Evolutionary conservation across 1,139 yeast genomes (phyloP), one percentile per base, ranked within the genome.

Genomic region (Hansenula lynferdii): DNA sequence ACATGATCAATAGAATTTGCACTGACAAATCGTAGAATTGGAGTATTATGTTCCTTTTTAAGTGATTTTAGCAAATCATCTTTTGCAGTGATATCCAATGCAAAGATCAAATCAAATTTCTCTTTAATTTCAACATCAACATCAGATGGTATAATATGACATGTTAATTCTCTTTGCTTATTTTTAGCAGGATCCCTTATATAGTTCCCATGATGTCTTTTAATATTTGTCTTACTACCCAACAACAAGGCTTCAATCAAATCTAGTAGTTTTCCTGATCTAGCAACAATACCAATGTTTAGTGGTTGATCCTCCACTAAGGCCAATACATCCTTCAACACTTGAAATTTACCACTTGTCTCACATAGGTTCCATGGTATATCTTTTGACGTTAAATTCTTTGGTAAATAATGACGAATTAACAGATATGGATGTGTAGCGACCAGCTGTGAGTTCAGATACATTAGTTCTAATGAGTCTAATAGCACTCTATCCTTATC

Each of bases 381-480:
- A 49, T 89, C 96, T 57, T 83, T 81, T 39, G 81, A 76, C 6
- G 80, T 70, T 42, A 90, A 64, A 46, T 83, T 82, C 56, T 85
- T 87, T 20, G 97, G 97, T 72, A 87, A 73, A 52, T 85, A 84
- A 57, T 87, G 95, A 46, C 80, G 83, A 38, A 90, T 87, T 39
- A 92, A 63, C 36, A 90, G 63, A 54, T 84, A 90, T 1, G 97
- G 97, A 60, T 92, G 98, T 0, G 92, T 78, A 25, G 94, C 80
- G 5, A 89, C 94, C 31, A 81, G 67, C 59, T 81, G 83, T 36
- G 92, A 77, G 61, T 87, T 89, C 43, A 73, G 64, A 46, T 85
- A 77, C 60, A 94, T 74, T 8, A 86, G 84, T 45, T 78, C 76
- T 53, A 89, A 66, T 18, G 84, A 81, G 57, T 82, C 82, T 16